These are phyloP conservation scores for Sarcomyxa edulis DNA, from an alignment of 768 basidiomycete genomes.

Conservation along the genomic window DNA sequence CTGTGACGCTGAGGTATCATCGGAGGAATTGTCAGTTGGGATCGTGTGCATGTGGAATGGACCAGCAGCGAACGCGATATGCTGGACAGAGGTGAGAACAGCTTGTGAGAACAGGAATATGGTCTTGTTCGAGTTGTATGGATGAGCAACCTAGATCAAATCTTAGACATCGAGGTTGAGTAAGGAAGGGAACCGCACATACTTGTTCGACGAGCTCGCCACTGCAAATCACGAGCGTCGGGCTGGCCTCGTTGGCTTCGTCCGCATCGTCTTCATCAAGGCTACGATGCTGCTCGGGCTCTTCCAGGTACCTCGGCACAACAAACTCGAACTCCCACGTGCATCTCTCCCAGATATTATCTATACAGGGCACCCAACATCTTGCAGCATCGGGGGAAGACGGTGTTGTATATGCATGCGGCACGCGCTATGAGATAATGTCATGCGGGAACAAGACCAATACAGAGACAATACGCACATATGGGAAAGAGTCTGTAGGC, in stretches of 20 bases:
- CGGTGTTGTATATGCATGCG: conserved; percentile 88
- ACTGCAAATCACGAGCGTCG: conserved; percentile 87
- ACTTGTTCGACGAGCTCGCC: conserved; percentile 95
- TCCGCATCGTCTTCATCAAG: conserved; percentile 36
- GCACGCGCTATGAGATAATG: conserved; percentile 60
- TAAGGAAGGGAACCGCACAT: too few relatives aligned
- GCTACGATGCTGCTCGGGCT: conserved; percentile 30
- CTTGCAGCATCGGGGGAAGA: conserved; percentile 88
- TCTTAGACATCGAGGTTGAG: conserved; percentile 7
- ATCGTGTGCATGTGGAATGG: conserved; percentile 82
- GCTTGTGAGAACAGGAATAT: conserved; percentile 91
- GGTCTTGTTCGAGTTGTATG: conserved; percentile 87
- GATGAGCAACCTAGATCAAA: conserved; percentile 73
- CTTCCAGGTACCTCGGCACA: conserved; percentile 80
- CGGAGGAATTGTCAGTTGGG: conserved; percentile 51
- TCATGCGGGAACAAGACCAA: conserved; percentile 8
- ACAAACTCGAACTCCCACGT: conserved; percentile 99
- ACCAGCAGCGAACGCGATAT: conserved; percentile 93
- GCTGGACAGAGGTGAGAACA: conserved; percentile 88
- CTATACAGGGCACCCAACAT: conserved; percentile 98
- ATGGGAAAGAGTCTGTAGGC: conserved; percentile 78
- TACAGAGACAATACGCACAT: conserved; percentile 46
- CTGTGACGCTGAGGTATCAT: conserved; percentile 61
- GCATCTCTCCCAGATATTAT: conserved; percentile 92
- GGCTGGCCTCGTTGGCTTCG: conserved; percentile 55